Base-by-base conservation (phyloP, 805 yeast species). In the Brettanomyces naardenensis region DNA sequence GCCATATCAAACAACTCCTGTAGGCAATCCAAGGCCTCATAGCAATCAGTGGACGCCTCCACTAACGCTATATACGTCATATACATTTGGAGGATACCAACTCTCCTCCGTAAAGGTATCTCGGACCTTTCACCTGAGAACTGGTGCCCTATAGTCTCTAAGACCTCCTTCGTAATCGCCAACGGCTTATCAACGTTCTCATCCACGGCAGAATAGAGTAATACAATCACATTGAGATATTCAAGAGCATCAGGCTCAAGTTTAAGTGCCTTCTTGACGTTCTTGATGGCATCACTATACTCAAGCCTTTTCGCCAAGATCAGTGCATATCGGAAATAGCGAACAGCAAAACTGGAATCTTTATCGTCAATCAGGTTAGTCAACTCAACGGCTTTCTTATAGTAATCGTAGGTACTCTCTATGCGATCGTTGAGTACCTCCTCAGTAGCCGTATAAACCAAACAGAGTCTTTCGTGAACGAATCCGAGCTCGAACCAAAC, bases 41-140 rank as follows among this genome's bases (percentile, higher is more conserved):
- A 63, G 1, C 69, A 58, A 5, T 87, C 90, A 40, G 71, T 66
- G 4, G 73, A 62, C 5, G 74, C 67, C 49, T 82, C 88, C 37
- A 76, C 61, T n/a, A 86, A 62, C 1, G 85, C 76, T 27, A 87
- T 61, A 48, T 81, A 85, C 0, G 95, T 80, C 58, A 83, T 66
- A 48, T 83, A 83, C 53, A 87, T 66, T 52, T 85, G 84, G 37
- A 79, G 52, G 39, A 78, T 69, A 40, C 70, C 77, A 60, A 71
- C 62, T 49, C 71, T 60, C 27, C 60, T 40, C 14, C 36, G 34
- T 11, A 41, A 26, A 13, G 50, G 19, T 22, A 45, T 28, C 1
- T 38, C 29, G 18, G 40, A 27, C 64, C 75, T 37, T 46, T 71
- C 62, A 38, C 68, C 66, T 26, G 72, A 52, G 0, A 77, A 75